phyloP scores from a whole-genome alignment of 2,329 filamentous ascomycete genomes.

The Trichophyton equinum region DNA sequence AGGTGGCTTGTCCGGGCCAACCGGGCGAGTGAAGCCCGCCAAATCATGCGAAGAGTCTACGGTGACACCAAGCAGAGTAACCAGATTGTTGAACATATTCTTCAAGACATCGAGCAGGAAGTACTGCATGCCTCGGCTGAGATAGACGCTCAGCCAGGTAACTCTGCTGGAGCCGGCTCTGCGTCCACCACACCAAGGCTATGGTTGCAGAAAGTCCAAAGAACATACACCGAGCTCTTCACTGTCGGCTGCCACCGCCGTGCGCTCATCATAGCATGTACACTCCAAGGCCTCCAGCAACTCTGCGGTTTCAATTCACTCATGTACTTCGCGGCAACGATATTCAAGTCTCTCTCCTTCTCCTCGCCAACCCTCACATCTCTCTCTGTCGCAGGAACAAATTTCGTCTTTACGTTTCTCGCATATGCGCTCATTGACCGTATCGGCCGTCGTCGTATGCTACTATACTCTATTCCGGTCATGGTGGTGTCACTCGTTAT shows the following conservation, averaged over 20 bases:
- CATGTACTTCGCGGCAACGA: slow-evolving; percentile 83
- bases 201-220: slow-evolving; percentile 3
- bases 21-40: slow-evolving; percentile 47
- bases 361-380: slow-evolving; percentile 66
- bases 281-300: slow-evolving; percentile 78
- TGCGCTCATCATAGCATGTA: slow-evolving; percentile 71
- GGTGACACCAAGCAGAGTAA: slow-evolving; percentile 35
- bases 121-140: slow-evolving; percentile 49
- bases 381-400: slow-evolving; percentile 67
- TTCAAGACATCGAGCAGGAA: slow-evolving; percentile 61
- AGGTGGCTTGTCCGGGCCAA: slow-evolving; percentile 69
- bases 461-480: slow-evolving; percentile 71
- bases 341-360: slow-evolving; percentile 68
- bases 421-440: slow-evolving; percentile 67
- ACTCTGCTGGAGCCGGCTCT: not conserved
- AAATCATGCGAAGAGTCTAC: slow-evolving; percentile 54
- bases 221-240: slow-evolving; percentile 19
- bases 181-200: not conserved
- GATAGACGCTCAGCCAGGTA: not conserved
- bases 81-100: slow-evolving; percentile 44
- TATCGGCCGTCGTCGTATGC: slow-evolving; percentile 63
- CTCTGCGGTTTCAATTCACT: slow-evolving; percentile 81
- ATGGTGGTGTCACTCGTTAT: slow-evolving; percentile 64
- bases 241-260: slow-evolving; percentile 42
- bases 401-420: slow-evolving; percentile 65